Base-by-base conservation (phyloP, 2,329 filamentous ascomycete genomes). In the Colletotrichum musae region DNA sequence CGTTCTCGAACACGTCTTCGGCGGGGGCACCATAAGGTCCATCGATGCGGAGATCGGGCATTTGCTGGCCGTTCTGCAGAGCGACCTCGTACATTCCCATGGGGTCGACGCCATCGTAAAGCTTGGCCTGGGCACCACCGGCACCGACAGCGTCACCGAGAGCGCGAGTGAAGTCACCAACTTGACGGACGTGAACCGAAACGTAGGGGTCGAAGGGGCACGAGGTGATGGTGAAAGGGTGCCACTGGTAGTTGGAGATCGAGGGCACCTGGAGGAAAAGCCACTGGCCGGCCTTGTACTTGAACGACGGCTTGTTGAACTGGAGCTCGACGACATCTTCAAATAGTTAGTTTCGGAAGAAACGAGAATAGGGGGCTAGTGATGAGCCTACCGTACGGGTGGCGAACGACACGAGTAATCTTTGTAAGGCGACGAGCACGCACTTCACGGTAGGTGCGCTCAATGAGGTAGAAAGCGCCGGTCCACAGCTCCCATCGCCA, bases 81-180 rank as follows among this genome's bases (percentile, higher is more conserved):
- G 95, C 96, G 36, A 99, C 94, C 80, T 99, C 96, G 86, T 98
- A 99, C 93, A 98, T 97, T 59, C 95, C 95, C 84, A 94, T 93
- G 0, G 94, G 94, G 76, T 98, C 95, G 36, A 98, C 90, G 59
- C 91, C 92, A 62, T 97, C 94, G 79, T 97, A 96, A 52, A 98
- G 89, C 82, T 97, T 95, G 59, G 93, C 88, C 80, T 98, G 95
- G 1, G 94, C 92, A 5, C 89, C 85, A 74, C 95, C 96, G 36
- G 95, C 96, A 79, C 96, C 96, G n/a, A 98, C 89, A 10, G 95
- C 94, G 75, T 98, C 94, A 78, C 94, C 96, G n/a, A 99, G 88
- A n/a, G 92, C 90, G 70, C 91, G 90, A 13, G 96, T 99, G 78
- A 97, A 99, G 83, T 99, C 96, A 73, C 96, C 96, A 6, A 98